A percentile compares a stretch with the other conserved stretches of the same genome.
These are phyloP conservation scores for Pyrenochaeta sp. DNA, from an alignment of 2,329 filamentous ascomycete species.

Conservation along the genomic window DNA sequence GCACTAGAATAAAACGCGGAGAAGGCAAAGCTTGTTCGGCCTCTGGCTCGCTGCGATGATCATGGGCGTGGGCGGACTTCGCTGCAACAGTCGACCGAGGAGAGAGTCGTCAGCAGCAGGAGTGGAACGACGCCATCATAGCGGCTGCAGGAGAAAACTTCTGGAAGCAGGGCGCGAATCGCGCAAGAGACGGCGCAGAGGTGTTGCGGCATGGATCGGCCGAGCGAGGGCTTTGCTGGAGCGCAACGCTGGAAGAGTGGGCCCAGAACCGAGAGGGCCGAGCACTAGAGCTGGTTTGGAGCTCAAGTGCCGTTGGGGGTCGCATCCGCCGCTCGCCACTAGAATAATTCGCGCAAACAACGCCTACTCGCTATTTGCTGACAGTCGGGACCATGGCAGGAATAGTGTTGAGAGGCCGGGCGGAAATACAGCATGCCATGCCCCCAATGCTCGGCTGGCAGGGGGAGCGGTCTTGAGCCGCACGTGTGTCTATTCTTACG, in stretches of 20 bases:
- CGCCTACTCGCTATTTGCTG: slow-evolving; percentile 8
- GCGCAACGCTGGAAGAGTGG: slow-evolving; percentile 5
- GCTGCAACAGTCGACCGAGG: slow-evolving; percentile 17
- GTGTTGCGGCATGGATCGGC: slow-evolving; percentile 13
- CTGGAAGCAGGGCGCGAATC: slow-evolving; percentile 29
- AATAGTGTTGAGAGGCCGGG: not conserved
- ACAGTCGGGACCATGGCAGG: slow-evolving; percentile 6
- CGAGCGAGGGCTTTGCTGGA: slow-evolving; percentile 11
- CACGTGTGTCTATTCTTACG: not conserved
- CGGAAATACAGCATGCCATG: not conserved
- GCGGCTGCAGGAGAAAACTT: slow-evolving; percentile 24
- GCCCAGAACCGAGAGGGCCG: slow-evolving; percentile 12
- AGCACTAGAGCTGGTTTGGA: slow-evolving; percentile 11
- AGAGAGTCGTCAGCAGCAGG: slow-evolving; percentile 6
- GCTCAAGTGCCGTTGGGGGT: slow-evolving; percentile 16
- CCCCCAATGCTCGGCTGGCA: not conserved
- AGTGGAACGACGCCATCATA: not conserved
- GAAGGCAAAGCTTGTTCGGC: slow-evolving; percentile 24
- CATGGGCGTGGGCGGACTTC: slow-evolving; percentile 10
- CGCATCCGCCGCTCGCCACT: slow-evolving; percentile 19
- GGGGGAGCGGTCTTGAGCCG: not conserved
- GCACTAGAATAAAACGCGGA: slow-evolving; percentile 40
- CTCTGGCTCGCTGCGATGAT: slow-evolving; percentile 18
- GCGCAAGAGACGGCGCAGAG: slow-evolving; percentile 19
- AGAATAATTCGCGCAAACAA: slow-evolving; percentile 22